A percentile compares a stretch with the other conserved stretches of the same genome.
Evolutionary conservation across 305 asterid species (phyloP).

Genomic region (Striga hermonthica): DNA sequence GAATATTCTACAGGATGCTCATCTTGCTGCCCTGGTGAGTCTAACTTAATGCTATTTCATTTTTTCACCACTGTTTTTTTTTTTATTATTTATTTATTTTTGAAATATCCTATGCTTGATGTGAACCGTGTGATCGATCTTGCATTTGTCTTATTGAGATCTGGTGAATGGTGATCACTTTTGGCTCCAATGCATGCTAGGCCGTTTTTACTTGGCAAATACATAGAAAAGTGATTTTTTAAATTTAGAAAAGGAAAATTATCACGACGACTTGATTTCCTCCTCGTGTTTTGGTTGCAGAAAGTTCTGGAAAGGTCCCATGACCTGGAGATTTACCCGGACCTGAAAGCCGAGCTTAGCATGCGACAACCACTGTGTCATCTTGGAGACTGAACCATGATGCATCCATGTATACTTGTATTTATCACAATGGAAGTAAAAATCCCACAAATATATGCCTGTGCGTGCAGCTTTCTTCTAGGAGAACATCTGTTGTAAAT

Average conservation of each 20-base stretch:
- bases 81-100: too few species aligned
- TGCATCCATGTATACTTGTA: neutral
- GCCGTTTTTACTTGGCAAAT: too few species aligned
- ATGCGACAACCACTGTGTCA: conserved; percentile 84
- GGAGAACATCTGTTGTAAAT: conserved; percentile 16
- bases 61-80: too few species aligned
- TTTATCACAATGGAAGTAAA: neutral
- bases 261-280: neutral
- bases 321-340: conserved; percentile 64
- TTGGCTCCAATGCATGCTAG: too few species aligned
- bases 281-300: conserved; percentile 41
- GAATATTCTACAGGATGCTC: conserved; percentile 79
- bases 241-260: too few species aligned
- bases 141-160: too few species aligned
- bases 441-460: too few species aligned
- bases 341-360: conserved; percentile 80
- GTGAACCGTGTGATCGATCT: too few species aligned
- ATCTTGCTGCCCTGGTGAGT: conserved; percentile 83
- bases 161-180: too few species aligned
- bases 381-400: conserved; percentile 56
- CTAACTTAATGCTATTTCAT: neutral
- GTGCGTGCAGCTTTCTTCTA: neutral
- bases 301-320: conserved; percentile 54
- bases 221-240: too few species aligned
- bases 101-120: too few species aligned